A percentile compares a stretch with the other conserved stretches of the same genome.
Conservation (phyloP, 495 filamentous ascomycete species). For the Podospora sp. region DNA sequence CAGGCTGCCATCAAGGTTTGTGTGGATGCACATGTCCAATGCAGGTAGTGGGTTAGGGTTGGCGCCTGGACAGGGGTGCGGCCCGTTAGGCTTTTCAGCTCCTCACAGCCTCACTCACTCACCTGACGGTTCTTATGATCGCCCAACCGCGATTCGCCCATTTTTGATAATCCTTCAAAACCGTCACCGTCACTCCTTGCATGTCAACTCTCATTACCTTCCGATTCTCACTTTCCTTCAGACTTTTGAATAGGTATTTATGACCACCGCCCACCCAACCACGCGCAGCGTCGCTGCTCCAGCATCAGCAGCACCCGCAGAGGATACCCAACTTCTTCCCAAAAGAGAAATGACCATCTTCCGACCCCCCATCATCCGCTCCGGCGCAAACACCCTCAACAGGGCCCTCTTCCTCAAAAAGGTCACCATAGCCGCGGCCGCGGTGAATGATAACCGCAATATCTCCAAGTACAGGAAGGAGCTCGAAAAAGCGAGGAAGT, state of each 20-base stretch:
- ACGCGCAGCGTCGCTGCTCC: background rate
- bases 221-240: background rate
- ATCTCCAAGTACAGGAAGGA: slow-evolving; percentile 67
- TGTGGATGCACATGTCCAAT: background rate
- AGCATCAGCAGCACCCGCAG: background rate
- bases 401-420: slow-evolving; percentile 78
- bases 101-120: background rate
- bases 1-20: too few species aligned
- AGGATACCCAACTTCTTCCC: background rate
- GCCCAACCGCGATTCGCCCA: slow-evolving; percentile 1
- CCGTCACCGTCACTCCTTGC: background rate
- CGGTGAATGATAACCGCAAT: slow-evolving; percentile 68
- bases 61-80: background rate
- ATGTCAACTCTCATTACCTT: background rate
- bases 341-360: slow-evolving; percentile 51
- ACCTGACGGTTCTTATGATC: background rate
- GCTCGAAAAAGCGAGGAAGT: slow-evolving; percentile 59
- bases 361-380: slow-evolving; percentile 78
- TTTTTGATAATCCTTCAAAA: background rate
- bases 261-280: background rate
- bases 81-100: background rate
- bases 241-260: background rate
- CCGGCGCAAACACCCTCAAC: slow-evolving; percentile 67
- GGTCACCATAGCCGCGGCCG: slow-evolving; percentile 75
- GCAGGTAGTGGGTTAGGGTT: slow-evolving; percentile 1